These are phyloP conservation scores for Penicillium fimorum DNA, from an alignment of 495 filamentous ascomycete genomes.

Conservation along the genomic window DNA sequence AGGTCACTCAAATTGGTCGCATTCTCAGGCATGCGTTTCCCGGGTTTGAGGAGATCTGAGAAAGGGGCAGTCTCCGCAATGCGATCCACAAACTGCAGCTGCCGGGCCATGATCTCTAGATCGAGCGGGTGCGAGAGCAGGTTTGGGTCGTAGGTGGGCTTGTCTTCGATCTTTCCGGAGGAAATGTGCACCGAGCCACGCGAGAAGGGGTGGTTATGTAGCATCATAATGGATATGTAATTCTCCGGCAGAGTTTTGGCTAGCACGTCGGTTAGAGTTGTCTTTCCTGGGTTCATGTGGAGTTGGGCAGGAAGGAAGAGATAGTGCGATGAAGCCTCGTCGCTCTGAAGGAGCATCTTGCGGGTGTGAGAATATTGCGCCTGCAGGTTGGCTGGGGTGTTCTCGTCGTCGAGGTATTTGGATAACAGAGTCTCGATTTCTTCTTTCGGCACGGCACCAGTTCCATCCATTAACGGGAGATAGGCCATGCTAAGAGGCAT, in stretches of 20 bases:
- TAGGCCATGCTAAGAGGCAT: slow-evolving; percentile 43
- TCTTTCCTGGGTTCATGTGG: slow-evolving; percentile 30
- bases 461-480: slow-evolving; percentile 39
- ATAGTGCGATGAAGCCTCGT: slow-evolving; percentile 37
- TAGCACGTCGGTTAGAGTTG: slow-evolving; percentile 31
- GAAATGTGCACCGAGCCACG: slow-evolving; percentile 16
- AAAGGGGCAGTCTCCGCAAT: slow-evolving; percentile 12
- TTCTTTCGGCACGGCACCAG: slow-evolving; percentile 28
- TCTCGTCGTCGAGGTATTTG: slow-evolving; percentile 19
- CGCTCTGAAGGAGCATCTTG: slow-evolving; percentile 26
- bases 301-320: slow-evolving; percentile 39
- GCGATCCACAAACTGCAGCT: slow-evolving; percentile 15
- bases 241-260: slow-evolving; percentile 15
- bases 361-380: slow-evolving; percentile 31
- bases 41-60: slow-evolving; percentile 13
- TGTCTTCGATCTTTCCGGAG: slow-evolving; percentile 12
- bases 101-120: slow-evolving; percentile 45
- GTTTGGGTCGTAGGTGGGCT: slow-evolving; percentile 15
- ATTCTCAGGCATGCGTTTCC: slow-evolving; percentile 11
- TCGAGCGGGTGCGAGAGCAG: slow-evolving; percentile 31
- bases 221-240: slow-evolving; percentile 19
- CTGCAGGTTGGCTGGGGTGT: slow-evolving; percentile 13
- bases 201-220: slow-evolving; percentile 18
- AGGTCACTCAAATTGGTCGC: slow-evolving; percentile 16
- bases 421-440: slow-evolving; percentile 28